Evolutionary conservation across 352 stramenopile species (phyloP).

Genomic region (Phytophthora citrophthora): DNA sequence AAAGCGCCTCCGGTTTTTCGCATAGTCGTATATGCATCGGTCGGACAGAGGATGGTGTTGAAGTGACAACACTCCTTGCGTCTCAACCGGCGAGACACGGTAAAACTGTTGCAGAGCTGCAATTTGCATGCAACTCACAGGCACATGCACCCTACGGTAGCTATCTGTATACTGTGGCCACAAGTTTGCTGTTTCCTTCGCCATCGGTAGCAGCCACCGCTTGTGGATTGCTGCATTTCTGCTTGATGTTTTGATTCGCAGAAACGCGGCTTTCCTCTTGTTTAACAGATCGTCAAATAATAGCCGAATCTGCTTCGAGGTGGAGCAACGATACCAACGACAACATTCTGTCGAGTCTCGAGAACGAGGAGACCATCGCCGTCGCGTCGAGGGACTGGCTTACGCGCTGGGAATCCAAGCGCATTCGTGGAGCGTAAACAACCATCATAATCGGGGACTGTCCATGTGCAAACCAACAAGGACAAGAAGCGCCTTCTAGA

Average conservation of each 20-base stretch:
- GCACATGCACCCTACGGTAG: too few species aligned
- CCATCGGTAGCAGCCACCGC: not conserved
- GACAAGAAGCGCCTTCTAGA: not conserved
- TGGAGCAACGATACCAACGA: not conserved
- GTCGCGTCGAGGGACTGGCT: constrained; percentile 3
- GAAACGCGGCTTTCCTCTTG: constrained; percentile 3
- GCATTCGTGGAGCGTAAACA: constrained; percentile 9
- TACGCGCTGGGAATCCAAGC: not conserved
- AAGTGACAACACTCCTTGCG: not conserved
- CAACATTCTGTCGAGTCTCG: not conserved
- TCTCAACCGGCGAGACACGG: not conserved
- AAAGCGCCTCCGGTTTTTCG: constrained; percentile 20
- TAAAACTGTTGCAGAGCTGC: not conserved
- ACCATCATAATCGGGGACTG: constrained; percentile 2
- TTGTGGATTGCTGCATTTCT: not conserved
- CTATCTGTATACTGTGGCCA: too few species aligned
- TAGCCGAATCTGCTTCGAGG: too few species aligned
- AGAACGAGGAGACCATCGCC: not conserved
- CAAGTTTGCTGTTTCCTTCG: not conserved
- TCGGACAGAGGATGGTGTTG: not conserved
- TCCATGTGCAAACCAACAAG: constrained; percentile 5
- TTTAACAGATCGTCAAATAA: constrained; percentile 8
- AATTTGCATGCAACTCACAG: too few species aligned
- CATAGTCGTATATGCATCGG: constrained; percentile 13
- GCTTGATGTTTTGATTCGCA: not conserved